These are phyloP conservation scores for Dactylonectria estremocensis DNA, from an alignment of 2,329 filamentous ascomycete species.

Conservation along the genomic window DNA sequence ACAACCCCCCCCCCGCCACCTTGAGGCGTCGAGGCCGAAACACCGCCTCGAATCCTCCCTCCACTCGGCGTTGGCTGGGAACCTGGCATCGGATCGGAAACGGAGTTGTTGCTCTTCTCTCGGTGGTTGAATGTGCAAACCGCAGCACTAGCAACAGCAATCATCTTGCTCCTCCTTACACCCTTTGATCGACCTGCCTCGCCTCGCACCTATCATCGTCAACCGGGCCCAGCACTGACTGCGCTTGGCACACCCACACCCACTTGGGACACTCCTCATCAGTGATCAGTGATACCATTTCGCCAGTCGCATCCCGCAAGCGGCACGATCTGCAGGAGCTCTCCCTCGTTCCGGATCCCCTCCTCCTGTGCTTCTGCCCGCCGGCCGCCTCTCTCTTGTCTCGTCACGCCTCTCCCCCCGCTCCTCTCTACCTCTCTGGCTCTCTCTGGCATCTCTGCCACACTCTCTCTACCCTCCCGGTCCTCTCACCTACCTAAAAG, in stretches of 20 bases:
- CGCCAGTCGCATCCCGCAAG: constrained; percentile 36
- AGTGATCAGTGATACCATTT: no score
- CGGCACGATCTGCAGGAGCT: constrained; percentile 45
- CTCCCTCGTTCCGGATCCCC: constrained; percentile 41
- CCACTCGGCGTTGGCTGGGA: constrained; percentile 14
- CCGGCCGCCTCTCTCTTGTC: constrained; percentile 12
- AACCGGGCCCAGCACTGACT: no score
- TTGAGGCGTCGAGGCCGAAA: constrained; percentile 25
- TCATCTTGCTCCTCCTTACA: no score
- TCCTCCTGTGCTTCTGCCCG: constrained; percentile 2
- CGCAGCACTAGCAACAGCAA: no score
- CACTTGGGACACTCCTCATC: neutral
- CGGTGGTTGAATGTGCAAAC: neutral
- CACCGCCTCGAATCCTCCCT: constrained; percentile 42
- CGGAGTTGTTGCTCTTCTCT: neutral
- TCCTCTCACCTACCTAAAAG: no score
- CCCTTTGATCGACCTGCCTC: neutral
- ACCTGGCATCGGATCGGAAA: constrained; percentile 4
- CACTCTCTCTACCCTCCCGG: constrained; percentile 23
- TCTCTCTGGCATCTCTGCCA: no score
- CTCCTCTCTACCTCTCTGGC: constrained; percentile 33
- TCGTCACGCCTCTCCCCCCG: constrained; percentile 14
- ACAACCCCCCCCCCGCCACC: constrained; percentile 22
- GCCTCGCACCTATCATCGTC: neutral
- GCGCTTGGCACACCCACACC: neutral